phyloP scores from a whole-genome alignment of 2,329 filamentous ascomycete genomes.

The Pseudogymnoascus sp. region DNA sequence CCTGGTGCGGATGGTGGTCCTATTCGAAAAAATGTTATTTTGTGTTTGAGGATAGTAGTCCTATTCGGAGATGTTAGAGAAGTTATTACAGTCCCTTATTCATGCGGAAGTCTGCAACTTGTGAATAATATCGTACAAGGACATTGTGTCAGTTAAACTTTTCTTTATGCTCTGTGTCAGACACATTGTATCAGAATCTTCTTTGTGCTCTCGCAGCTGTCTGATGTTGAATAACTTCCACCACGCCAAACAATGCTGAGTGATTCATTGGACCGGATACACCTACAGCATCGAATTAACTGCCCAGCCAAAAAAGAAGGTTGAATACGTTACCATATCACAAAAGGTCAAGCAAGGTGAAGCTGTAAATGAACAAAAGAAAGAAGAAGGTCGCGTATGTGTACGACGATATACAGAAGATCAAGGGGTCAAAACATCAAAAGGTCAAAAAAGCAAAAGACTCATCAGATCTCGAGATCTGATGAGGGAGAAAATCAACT shows the following conservation, averaged over 20 bases:
- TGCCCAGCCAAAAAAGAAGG: not conserved
- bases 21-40: not conserved
- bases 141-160: not conserved
- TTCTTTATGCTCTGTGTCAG: not conserved
- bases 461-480: slow-evolving; percentile 3
- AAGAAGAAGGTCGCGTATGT: not conserved
- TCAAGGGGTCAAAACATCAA: not conserved
- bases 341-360: not conserved
- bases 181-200: not conserved
- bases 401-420: not conserved
- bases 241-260: not conserved
- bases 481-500: slow-evolving; percentile 7
- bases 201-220: not conserved
- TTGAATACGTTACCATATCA: not conserved
- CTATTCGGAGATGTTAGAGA: not conserved
- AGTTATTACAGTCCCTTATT: not conserved
- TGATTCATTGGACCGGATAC: not conserved
- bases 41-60: not conserved
- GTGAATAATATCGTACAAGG: not conserved
- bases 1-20: not conserved
- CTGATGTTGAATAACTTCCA: not conserved
- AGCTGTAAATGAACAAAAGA: not conserved
- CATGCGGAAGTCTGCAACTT: not conserved
- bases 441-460: not conserved
- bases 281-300: not conserved